Percentiles rank a stretch among this genome's conserved stretches.
phyloP scores from a whole-genome alignment of 345 rosid species.

The Rubroshorea leprosula region DNA sequence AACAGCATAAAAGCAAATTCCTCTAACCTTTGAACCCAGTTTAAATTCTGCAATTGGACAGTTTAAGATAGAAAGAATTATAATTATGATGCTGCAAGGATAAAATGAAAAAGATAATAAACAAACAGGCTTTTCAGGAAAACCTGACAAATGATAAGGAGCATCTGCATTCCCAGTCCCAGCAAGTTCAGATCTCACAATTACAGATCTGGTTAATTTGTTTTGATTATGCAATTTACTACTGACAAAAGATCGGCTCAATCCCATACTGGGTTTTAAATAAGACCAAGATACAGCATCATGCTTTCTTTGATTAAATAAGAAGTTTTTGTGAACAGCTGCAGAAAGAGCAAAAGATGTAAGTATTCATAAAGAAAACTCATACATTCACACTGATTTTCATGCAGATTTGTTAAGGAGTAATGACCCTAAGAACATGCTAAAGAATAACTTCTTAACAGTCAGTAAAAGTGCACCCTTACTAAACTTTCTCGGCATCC shows the following conservation, averaged over 20 bases:
- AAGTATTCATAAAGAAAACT: not conserved
- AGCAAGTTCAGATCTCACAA: slow-evolving; percentile 58
- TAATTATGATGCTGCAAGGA: slow-evolving; percentile 9
- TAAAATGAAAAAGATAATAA: slow-evolving; percentile 3
- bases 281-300: slow-evolving; percentile 19
- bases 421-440: not conserved
- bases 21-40: slow-evolving; percentile 59
- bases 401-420: not conserved
- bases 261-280: slow-evolving; percentile 22
- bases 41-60: slow-evolving; percentile 52
- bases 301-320: slow-evolving; percentile 24
- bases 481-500: too few species aligned
- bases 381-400: too few species aligned
- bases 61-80: slow-evolving; percentile 10
- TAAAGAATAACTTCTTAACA: too few species aligned
- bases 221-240: slow-evolving; percentile 23
- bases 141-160: slow-evolving; percentile 54
- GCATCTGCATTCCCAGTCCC: slow-evolving; percentile 49
- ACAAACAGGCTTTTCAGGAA: slow-evolving; percentile 8
- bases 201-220: slow-evolving; percentile 25
- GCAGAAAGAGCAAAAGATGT: slow-evolving; percentile 15
- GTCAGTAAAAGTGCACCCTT: too few species aligned
- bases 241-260: slow-evolving; percentile 20
- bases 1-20: slow-evolving; percentile 64
- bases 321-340: slow-evolving; percentile 34